Conservation (phyloP, 192 early-diverging fungal genomes). For the Physocladia obscura region DNA sequence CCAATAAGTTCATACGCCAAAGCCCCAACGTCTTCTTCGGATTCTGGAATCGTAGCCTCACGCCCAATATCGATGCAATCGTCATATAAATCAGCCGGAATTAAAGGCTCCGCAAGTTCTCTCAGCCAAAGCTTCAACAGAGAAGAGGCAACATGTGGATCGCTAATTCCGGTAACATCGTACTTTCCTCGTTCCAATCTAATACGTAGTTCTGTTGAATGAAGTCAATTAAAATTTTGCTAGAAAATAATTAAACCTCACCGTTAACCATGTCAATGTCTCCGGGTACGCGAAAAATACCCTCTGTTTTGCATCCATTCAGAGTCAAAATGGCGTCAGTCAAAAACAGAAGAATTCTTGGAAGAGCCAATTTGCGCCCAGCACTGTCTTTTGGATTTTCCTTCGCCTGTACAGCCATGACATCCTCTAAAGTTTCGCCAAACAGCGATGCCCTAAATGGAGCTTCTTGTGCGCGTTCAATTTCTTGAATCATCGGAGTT, state of each 20-base stretch:
- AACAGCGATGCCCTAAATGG: slow-evolving; percentile 85
- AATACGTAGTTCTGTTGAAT: slow-evolving; percentile 59
- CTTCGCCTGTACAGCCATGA: slow-evolving; percentile 62
- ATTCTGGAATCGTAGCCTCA: slow-evolving; percentile 32
- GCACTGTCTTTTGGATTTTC: slow-evolving; percentile 32
- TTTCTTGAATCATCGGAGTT: slow-evolving; percentile 65
- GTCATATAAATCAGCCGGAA: slow-evolving; percentile 77
- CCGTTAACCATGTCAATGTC: slow-evolving; percentile 84
- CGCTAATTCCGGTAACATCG: slow-evolving; percentile 64
- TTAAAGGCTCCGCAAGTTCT: slow-evolving; percentile 88
- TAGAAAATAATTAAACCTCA: slow-evolving; percentile 10
- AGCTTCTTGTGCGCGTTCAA: slow-evolving; percentile 71
- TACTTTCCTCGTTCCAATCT: slow-evolving; percentile 83
- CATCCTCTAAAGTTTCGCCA: slow-evolving; percentile 84
- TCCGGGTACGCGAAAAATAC: slow-evolving; percentile 95
- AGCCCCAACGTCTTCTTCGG: slow-evolving; percentile 49
- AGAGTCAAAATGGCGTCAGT: slow-evolving; percentile 70
- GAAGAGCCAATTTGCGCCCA: slow-evolving; percentile 59
- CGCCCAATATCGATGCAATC: slow-evolving; percentile 68
- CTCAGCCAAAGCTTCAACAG: slow-evolving; percentile 92
- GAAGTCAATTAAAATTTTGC: neutral
- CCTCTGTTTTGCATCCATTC: slow-evolving; percentile 79
- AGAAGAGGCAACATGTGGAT: slow-evolving; percentile 90
- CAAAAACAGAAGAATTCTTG: slow-evolving; percentile 80
- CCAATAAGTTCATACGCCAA: slow-evolving; percentile 36